Evolutionary conservation across 495 filamentous ascomycete species (phyloP).

Genomic region (Astrothelium macrocarpum): DNA sequence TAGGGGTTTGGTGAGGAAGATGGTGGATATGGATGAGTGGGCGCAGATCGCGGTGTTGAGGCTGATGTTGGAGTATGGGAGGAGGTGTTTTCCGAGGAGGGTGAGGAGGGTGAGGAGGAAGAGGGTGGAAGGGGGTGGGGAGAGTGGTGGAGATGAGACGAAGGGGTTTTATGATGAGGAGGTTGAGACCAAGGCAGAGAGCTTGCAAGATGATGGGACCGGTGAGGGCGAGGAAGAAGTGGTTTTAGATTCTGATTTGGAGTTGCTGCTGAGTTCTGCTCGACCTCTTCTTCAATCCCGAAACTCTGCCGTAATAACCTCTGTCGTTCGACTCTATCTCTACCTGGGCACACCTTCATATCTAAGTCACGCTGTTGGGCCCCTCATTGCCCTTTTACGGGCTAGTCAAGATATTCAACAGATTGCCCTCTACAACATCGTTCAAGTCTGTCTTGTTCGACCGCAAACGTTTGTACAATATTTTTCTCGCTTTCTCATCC

Average conservation of each 20-base stretch:
- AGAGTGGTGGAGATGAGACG: constrained; percentile 1
- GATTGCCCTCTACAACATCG: constrained; percentile 85
- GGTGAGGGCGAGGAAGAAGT: constrained; percentile 41
- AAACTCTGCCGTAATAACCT: constrained; percentile 85
- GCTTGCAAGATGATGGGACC: constrained; percentile 22
- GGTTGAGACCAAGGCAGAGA: constrained; percentile 50
- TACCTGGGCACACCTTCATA: constrained; percentile 71
- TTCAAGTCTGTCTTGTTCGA: constrained; percentile 65
- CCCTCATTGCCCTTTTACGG: constrained; percentile 74
- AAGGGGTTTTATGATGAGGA: constrained; percentile 58
- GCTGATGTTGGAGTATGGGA: constrained; percentile 72
- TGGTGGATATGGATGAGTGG: constrained; percentile 99
- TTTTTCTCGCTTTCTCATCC: constrained; percentile 76
- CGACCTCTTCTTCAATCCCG: constrained; percentile 79
- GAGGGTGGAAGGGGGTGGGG: constrained; percentile 21
- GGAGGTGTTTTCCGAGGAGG: constrained; percentile 76
- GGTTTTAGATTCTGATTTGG: constrained; percentile 71
- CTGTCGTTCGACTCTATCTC: constrained; percentile 74
- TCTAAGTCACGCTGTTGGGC: constrained; percentile 61
- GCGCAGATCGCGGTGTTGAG: constrained; percentile 74
- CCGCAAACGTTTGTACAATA: constrained; percentile 75
- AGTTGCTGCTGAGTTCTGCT: constrained; percentile 69
- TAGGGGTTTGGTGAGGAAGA: constrained; percentile 67
- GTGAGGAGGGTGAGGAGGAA: constrained; percentile 44
- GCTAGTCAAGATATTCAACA: constrained; percentile 78